Evolutionary conservation across 371 early-diverging fungal species (phyloP).

Genomic region (Basidiobolus meristosporus): DNA sequence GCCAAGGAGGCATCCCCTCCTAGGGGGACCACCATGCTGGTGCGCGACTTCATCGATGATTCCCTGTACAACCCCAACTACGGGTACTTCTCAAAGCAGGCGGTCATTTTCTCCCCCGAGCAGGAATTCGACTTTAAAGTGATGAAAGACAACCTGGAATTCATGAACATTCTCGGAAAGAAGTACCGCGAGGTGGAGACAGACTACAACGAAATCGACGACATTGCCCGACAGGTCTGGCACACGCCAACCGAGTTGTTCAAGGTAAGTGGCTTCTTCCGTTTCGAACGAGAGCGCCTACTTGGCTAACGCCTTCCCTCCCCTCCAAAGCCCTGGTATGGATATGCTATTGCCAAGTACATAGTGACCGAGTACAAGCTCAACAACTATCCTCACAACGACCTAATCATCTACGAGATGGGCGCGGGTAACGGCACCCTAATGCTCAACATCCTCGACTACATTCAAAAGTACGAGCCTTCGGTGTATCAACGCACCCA

Average conservation of each 20-base stretch:
- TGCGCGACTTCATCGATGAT: conserved; percentile 85
- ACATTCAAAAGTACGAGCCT: conserved; percentile 53
- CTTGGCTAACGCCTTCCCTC: neutral
- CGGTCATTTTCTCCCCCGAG: conserved; percentile 58
- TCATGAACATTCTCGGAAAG: conserved; percentile 52
- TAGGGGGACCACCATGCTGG: conserved; percentile 40
- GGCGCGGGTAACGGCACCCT: conserved; percentile 94
- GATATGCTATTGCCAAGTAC: conserved; percentile 78
- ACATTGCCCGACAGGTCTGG: conserved; percentile 76
- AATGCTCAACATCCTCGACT: conserved; percentile 83
- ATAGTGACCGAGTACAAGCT: conserved; percentile 60
- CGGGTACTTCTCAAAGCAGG: conserved; percentile 92
- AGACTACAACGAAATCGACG: conserved; percentile 23
- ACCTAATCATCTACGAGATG: conserved; percentile 81
- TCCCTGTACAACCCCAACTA: conserved; percentile 89
- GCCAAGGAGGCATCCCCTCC: too few relatives aligned
- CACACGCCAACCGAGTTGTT: conserved; percentile 94
- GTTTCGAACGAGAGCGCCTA: neutral
- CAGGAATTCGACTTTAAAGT: conserved; percentile 42
- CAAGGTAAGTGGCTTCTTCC: conserved; percentile 26
- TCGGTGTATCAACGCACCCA: conserved; percentile 52
- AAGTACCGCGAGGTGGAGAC: conserved; percentile 68
- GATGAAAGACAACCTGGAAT: conserved; percentile 48
- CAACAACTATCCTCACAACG: conserved; percentile 27
- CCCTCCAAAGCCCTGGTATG: conserved; percentile 57